Percentiles rank a stretch among this genome's conserved stretches.
Conservation (phyloP, 257 asterid species). For the Plantago ovata region DNA sequence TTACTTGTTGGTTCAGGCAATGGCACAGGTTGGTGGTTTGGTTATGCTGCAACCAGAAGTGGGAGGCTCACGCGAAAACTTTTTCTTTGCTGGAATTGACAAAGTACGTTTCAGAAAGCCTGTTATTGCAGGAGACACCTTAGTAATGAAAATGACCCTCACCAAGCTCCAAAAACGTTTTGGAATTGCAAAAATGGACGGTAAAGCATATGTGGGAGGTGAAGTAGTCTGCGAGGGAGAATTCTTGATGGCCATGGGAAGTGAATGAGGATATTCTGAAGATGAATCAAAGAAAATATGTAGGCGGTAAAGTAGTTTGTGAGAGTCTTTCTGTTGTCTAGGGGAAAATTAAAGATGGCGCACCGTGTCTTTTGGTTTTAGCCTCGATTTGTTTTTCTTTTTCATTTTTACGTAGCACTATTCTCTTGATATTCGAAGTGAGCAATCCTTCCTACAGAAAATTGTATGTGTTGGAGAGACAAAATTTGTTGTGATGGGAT, state of each 20-base stretch:
- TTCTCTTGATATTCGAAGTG: no score
- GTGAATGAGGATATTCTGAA: conserved; percentile 11
- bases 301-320: no score
- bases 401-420: no score
- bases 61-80: conserved; percentile 55
- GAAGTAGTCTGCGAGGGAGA: conserved; percentile 91
- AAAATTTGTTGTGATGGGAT: no score
- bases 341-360: no score
- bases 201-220: conserved; percentile 83
- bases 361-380: no score
- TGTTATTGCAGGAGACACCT: conserved; percentile 74
- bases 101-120: conserved; percentile 85
- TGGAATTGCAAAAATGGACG: conserved; percentile 91
- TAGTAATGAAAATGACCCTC: conserved; percentile 83
- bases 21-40: conserved; percentile 96
- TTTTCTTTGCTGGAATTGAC: conserved; percentile 91
- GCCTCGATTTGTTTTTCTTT: no score
- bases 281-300: background rate
- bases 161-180: conserved; percentile 69
- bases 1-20: conserved; percentile 47
- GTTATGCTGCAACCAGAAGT: conserved; percentile 66
- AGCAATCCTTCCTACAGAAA: no score
- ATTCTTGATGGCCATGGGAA: conserved; percentile 84
- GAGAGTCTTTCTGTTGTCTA: no score
- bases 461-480: no score